Conservation (phyloP, 2,329 filamentous ascomycete genomes). For the Polytolypa hystricis region DNA sequence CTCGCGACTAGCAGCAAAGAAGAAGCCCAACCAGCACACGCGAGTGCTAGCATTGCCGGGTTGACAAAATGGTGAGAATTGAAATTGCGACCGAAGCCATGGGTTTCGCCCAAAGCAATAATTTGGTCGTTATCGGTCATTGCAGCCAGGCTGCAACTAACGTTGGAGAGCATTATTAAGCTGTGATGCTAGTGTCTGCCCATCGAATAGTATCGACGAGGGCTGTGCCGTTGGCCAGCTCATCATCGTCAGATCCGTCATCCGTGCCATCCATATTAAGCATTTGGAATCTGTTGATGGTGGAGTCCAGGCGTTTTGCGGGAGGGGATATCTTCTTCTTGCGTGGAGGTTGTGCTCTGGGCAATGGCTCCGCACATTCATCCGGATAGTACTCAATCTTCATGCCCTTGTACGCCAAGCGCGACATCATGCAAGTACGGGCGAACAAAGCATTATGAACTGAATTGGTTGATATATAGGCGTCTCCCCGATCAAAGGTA, state of each 20-base stretch:
- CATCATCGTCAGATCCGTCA: slow-evolving; percentile 25
- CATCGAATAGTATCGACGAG: slow-evolving; percentile 12
- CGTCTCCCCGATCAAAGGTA: slow-evolving; percentile 47
- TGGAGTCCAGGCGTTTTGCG: slow-evolving; percentile 30
- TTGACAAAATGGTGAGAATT: too few relatives aligned
- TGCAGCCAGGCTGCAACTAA: too few relatives aligned
- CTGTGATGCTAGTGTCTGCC: slow-evolving; percentile 10
- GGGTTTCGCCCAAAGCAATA: too few relatives aligned
- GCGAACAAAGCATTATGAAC: slow-evolving; percentile 66
- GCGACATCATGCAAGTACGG: slow-evolving; percentile 62
- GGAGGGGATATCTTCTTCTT: slow-evolving; percentile 18
- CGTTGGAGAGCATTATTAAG: slow-evolving; percentile 4
- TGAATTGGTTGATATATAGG: slow-evolving; percentile 64
- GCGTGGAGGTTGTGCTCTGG: slow-evolving; percentile 23
- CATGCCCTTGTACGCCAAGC: slow-evolving; percentile 56
- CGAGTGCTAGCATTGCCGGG: too few relatives aligned
- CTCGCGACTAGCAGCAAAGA: too few relatives aligned
- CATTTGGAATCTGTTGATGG: slow-evolving; percentile 52
- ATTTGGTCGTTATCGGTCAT: too few relatives aligned
- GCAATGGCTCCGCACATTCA: slow-evolving; percentile 56
- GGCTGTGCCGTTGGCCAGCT: slow-evolving; percentile 10
- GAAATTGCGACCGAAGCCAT: too few relatives aligned
- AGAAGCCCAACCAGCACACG: too few relatives aligned
- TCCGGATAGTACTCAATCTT: slow-evolving; percentile 62
- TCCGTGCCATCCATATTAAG: slow-evolving; percentile 42